phyloP scores from a whole-genome alignment of 2,329 filamentous ascomycete genomes.

The Emericellopsis cladophorae region DNA sequence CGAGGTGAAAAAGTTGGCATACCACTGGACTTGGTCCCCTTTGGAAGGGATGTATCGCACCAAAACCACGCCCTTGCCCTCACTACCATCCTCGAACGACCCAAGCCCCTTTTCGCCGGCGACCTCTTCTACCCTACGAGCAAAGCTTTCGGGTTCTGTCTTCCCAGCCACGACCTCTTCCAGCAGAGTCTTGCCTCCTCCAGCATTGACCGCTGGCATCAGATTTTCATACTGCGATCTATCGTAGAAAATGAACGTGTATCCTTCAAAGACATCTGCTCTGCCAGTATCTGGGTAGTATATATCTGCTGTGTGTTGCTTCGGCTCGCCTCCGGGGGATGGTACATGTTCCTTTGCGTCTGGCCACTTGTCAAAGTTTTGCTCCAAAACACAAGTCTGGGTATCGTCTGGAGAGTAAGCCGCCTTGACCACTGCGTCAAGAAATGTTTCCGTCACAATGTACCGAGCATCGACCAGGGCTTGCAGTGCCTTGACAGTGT shows the following conservation, averaged over 20 bases:
- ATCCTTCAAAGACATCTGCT: slow-evolving; percentile 66
- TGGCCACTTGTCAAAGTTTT: slow-evolving; percentile 79
- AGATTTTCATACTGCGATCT: slow-evolving; percentile 63
- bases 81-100: slow-evolving; percentile 48
- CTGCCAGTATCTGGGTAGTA: slow-evolving; percentile 60
- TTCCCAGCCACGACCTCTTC: slow-evolving; percentile 46
- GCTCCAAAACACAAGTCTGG: slow-evolving; percentile 47
- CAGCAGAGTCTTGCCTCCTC: slow-evolving; percentile 69
- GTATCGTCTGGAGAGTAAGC: slow-evolving; percentile 23
- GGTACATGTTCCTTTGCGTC: slow-evolving; percentile 60
- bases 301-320: slow-evolving; percentile 50
- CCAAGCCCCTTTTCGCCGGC: slow-evolving; percentile 63
- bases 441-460: slow-evolving; percentile 62
- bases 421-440: slow-evolving; percentile 57
- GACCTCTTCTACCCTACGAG: slow-evolving; percentile 61
- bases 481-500: slow-evolving; percentile 77
- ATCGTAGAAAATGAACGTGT: slow-evolving; percentile 81
- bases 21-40: slow-evolving; percentile 49
- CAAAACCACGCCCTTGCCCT: slow-evolving; percentile 62
- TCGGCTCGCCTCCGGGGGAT: slow-evolving; percentile 61
- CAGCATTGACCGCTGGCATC: slow-evolving; percentile 61
- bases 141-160: slow-evolving; percentile 63
- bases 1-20: slow-evolving; percentile 50
- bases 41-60: slow-evolving; percentile 57
- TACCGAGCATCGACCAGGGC: slow-evolving; percentile 71